Conservation (phyloP, 352 stramenopile species). For the Aphanomyces cochlioides region DNA sequence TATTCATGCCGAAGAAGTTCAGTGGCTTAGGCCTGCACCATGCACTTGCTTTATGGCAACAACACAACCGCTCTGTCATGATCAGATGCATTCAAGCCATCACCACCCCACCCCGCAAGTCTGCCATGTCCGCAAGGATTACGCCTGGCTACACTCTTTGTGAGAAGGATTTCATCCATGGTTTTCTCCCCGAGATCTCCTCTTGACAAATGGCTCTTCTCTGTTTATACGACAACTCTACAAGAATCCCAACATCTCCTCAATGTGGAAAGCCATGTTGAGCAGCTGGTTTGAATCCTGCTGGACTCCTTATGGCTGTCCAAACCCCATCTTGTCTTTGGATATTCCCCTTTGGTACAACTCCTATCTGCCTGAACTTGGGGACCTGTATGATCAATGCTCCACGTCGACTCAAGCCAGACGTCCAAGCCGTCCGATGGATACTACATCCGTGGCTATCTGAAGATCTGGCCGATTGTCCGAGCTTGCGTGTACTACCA, state of each 20-base stretch:
- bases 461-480: too few species aligned
- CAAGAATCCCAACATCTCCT: neutral
- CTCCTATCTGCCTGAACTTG: neutral
- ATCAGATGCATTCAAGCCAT: neutral
- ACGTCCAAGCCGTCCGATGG: neutral
- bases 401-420: neutral
- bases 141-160: neutral
- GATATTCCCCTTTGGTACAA: slow-evolving; percentile 9
- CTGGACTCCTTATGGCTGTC: neutral
- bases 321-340: neutral
- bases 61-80: neutral
- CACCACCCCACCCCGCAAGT: neutral
- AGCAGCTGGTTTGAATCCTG: neutral
- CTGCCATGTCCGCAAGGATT: neutral
- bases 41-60: slow-evolving; percentile 2
- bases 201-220: neutral
- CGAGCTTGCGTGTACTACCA: slow-evolving; percentile 17
- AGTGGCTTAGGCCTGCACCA: neutral
- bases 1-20: neutral
- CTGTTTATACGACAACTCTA: slow-evolving; percentile 2
- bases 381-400: neutral
- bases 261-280: neutral
- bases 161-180: slow-evolving; percentile 4
- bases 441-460: slow-evolving; percentile 18
- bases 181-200: neutral